Base-by-base conservation (phyloP, 192 early-diverging fungal genomes). In the Coemansia erecta region DNA sequence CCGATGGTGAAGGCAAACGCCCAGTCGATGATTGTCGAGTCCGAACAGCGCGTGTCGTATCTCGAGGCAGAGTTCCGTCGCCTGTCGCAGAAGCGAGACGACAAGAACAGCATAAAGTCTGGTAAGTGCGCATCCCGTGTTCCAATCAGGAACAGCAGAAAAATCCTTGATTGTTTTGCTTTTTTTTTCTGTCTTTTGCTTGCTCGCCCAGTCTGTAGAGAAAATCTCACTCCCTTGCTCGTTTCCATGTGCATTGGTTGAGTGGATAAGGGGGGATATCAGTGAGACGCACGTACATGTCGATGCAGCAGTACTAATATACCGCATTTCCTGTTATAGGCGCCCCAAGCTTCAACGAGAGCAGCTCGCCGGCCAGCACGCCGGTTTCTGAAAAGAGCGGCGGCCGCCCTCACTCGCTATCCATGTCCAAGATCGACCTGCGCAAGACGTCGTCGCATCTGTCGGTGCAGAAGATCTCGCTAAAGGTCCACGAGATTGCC, bases 401-500 rank as follows among this genome's bases (percentile, higher is more conserved):
- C 41, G 45, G 47, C 11, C 65, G 70, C 18, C 72, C 76, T 44
- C 72, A 61, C 42, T 70, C 70, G 33, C 52, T 56, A 59, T 82
- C 75, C 26, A 55, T 70, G 24, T 72, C 72, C 56, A 71, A 73
- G 56, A 63, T 82, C 74, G 90, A 90, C 61, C 66, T 89, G 61
- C 77, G 87, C 35, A 90, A 87, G 67, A 81, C 85, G 6, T 82
- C 83, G n/a, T 84, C 86, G 14, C 80, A 84, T 13, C 71, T 87
- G 68, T 86, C 85, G 7, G 82, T 70, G n/a, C 83, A 86, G 44
- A 87, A 88, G 74, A 84, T 90, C 40, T 87, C 88, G 37, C 75
- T 89, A 66, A 94, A 93, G 73, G 81, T 98, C 18, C 84, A 86
- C 35, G 93, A 96, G 72, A 83, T 95, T 28, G 86, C 87, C 35